Base-by-base conservation (phyloP, 2,329 filamentous ascomycete genomes). In the Stagonosporopsis rhizophila region DNA sequence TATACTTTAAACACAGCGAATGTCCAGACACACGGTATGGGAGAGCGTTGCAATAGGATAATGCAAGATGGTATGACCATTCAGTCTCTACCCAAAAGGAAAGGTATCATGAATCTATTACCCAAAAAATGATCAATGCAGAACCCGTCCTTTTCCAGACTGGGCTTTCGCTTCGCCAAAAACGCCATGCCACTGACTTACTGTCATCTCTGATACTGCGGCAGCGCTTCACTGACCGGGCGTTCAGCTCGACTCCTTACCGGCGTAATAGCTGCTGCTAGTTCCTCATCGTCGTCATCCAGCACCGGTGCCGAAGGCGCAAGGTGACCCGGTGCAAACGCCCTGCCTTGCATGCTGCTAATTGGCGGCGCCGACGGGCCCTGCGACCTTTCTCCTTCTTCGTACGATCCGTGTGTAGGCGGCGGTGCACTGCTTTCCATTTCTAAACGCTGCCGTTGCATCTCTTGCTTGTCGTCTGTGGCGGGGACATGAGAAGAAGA, bases 401-500 rank as follows among this genome's bases (percentile, higher is more conserved):
- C 68, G 12, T 64, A 59, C 2, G 65, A 55, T 1, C 12, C 35
- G 11, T 66, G 59, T 4, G 69, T 64, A 2, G 55, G 63, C 1
- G 71, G 69, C 2, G 80, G 79, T 4, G 76, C 77, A 35, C 79
- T 81, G 8, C 71, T 69, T 40, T 78, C 76, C 58, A 75, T 63
- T 59, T 78, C 68, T 4, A 81, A 62, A 44, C 76, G 68, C 8
- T 73, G 71, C 15, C 77, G 68, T 46, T 93, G 89, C 6, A 92
- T 78, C 71, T 96, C 91, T 65, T 88, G 87, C 73, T 96, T 95
- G 73, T 96, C 93, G 52, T 95, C 90, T 14, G 76, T 79, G 3
- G 77, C 71, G 60, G 60, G 74, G 2, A 74, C 62, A 35, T 69
- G 66, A 8, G 71, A 69, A 8, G 79, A 67, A 17, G 67, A 65